These are phyloP conservation scores for Moesziomyces sp. DNA, from an alignment of 1,284 basidiomycete species.

Conservation along the genomic window DNA sequence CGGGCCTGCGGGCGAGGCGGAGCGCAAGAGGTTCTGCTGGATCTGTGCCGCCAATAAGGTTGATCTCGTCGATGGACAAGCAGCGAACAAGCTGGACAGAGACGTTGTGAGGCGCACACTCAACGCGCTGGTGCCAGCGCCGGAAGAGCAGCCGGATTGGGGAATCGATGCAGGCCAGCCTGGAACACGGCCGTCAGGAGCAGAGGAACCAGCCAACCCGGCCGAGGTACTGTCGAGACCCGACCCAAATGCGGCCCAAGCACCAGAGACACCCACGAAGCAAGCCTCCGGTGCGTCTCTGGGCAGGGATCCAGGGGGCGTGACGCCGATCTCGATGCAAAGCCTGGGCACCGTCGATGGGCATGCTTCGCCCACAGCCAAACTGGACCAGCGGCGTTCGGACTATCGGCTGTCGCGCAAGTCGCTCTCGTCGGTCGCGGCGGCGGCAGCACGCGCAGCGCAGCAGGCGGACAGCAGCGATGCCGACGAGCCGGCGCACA, in stretches of 20 bases:
- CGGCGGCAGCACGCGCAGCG: constrained; percentile 4
- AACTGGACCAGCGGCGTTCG: not conserved
- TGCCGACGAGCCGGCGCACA: constrained; percentile 3
- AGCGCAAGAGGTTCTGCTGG: constrained; percentile 54
- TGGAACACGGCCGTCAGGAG: constrained; percentile 11
- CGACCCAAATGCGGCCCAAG: constrained; percentile 21
- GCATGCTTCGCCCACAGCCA: constrained; percentile 3
- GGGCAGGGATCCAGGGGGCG: not conserved
- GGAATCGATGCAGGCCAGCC: constrained; percentile 17
- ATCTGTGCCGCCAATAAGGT: constrained; percentile 56
- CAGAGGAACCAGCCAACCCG: constrained; percentile 31
- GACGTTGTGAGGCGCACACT: constrained; percentile 18
- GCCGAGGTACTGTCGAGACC: constrained; percentile 34
- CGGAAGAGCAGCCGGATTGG: constrained; percentile 25
- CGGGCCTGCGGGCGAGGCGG: constrained; percentile 32
- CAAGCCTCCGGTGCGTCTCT: not conserved
- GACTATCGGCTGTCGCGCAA: constrained; percentile 24
- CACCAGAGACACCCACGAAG: not conserved
- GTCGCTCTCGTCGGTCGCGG: constrained; percentile 19
- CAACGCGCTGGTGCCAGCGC: constrained; percentile 18
- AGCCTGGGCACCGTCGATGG: not conserved
- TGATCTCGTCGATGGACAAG: constrained; percentile 25
- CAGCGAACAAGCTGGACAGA: constrained; percentile 2
- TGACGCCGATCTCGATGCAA: constrained; percentile 5
- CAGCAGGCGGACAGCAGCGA: constrained; percentile 5